Base-by-base conservation (phyloP, 257 asterid species). In the Gentiana straminea region DNA sequence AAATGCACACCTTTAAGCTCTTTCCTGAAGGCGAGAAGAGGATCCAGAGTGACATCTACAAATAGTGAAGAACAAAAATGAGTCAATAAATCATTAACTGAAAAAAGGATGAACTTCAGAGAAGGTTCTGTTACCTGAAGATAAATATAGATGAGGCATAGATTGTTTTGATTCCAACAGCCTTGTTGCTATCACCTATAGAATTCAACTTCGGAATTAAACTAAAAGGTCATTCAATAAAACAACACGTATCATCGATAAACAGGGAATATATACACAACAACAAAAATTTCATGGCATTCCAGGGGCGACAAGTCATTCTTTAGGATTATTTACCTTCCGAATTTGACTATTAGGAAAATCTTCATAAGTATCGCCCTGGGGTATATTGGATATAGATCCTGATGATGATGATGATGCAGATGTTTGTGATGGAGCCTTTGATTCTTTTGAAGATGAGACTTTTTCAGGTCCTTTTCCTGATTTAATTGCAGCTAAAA, bases 141-240 rank as follows among this genome's bases (percentile, higher is more conserved):
- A 83, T 67, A 93, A 70, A 75, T 93, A 93, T 70, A 93, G 69
- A 80, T 93, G 99, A 72, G 98, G 98, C n/a, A 76, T 84, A 73
- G 77, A 78, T 74, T 83, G 90, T 70, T 91, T 91, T 59, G 98
- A 91, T 75, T 91, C 98, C 86, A 91, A 71, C 60, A 91, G 68
- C 66, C 98, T 89, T 64, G 94, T 58, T 60, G 99, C 99, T 65
- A 88, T 92, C 73, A 92, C 89, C 99, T 88, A 73, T 67, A 75
- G 57, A 33, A 63, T 66, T 2, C 13, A 62, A 61, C 41, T 61
- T 57, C 50, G 52, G 33, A 51, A 55, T 39, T 54, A 44, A 51
- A 61, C 38, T 36, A 54, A 33, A 49, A 13, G 33, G 13, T 64
- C 36, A 12, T 47, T 8, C 52, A 33, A 7, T 33, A 54, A 37